These are phyloP conservation scores for Camelina laxa DNA, from an alignment of 345 rosid species.

Conservation along the genomic window DNA sequence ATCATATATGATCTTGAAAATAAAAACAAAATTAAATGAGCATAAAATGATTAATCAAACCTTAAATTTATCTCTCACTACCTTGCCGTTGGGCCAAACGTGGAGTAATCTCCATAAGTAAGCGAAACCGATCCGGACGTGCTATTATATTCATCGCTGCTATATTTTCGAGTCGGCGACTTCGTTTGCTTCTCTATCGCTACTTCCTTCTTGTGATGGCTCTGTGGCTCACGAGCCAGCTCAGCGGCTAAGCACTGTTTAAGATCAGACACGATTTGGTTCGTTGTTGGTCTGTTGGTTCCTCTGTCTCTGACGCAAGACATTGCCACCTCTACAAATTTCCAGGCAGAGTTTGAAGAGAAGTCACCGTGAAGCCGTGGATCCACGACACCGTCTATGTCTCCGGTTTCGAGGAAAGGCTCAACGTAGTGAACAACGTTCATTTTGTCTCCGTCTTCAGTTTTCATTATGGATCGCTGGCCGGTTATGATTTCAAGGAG, in stretches of 20 bases:
- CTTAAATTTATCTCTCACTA: slow-evolving; percentile 18
- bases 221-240: slow-evolving; percentile 41
- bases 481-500: slow-evolving; percentile 62
- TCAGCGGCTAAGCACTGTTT: slow-evolving; percentile 43
- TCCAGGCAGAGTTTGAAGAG: slow-evolving; percentile 47
- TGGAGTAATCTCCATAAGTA: slow-evolving; percentile 32
- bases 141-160: slow-evolving; percentile 30
- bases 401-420: slow-evolving; percentile 43
- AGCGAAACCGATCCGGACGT: slow-evolving; percentile 36
- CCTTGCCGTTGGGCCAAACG: slow-evolving; percentile 44
- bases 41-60: slow-evolving; percentile 11
- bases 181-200: slow-evolving; percentile 7
- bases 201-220: slow-evolving; percentile 15
- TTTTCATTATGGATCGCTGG: slow-evolving; percentile 46
- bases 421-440: slow-evolving; percentile 40
- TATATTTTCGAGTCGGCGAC: slow-evolving; percentile 7
- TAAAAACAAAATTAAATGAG: neutral
- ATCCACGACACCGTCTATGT: slow-evolving; percentile 42
- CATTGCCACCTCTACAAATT: slow-evolving; percentile 43
- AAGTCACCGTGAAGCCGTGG: slow-evolving; percentile 37
- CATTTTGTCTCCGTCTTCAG: slow-evolving; percentile 44
- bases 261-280: slow-evolving; percentile 44
- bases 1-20: slow-evolving; percentile 5
- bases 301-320: slow-evolving; percentile 44
- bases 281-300: slow-evolving; percentile 37